Conservation (phyloP, 805 yeast species). For the Sugiyamaella floridensis region DNA sequence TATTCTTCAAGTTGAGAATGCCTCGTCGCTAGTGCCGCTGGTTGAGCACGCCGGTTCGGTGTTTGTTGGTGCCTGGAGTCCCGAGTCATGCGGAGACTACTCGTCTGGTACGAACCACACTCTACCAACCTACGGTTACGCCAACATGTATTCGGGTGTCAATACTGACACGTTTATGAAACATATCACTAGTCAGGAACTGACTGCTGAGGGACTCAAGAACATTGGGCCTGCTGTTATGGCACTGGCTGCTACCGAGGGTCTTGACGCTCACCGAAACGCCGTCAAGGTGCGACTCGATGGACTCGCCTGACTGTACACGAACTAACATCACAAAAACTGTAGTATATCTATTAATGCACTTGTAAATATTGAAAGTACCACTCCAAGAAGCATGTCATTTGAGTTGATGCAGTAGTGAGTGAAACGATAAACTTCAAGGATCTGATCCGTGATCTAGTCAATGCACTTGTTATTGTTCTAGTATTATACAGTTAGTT, state of each 20-base stretch:
- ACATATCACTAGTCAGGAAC: constrained; percentile 88
- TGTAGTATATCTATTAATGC: no score
- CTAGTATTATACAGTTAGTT: neutral
- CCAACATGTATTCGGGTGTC: constrained; percentile 95
- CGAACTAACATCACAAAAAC: neutral
- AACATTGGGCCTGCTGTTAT: constrained; percentile 94
- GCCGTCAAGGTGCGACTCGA: constrained; percentile 94
- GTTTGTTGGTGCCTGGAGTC: constrained; percentile 92
- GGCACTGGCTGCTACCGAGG: constrained; percentile 93
- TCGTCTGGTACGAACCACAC: constrained; percentile 98
- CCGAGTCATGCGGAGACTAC: constrained; percentile 98
- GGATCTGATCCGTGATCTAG: neutral
- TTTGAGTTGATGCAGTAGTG: neutral
- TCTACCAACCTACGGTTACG: constrained; percentile 96
- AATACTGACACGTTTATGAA: constrained; percentile 94
- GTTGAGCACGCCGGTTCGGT: constrained; percentile 94
- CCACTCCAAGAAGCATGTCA: no score
- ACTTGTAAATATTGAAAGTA: no score
- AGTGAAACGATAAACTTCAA: no score
- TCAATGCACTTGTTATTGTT: neutral
- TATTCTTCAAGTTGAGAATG: constrained; percentile 81
- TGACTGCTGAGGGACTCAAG: constrained; percentile 74
- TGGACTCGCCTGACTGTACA: constrained; percentile 5
- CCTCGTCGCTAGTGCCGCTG: constrained; percentile 58
- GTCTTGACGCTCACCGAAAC: constrained; percentile 93